Evolutionary conservation across 495 filamentous ascomycete species (phyloP).

Genomic region (Aspergillus haitiensis): DNA sequence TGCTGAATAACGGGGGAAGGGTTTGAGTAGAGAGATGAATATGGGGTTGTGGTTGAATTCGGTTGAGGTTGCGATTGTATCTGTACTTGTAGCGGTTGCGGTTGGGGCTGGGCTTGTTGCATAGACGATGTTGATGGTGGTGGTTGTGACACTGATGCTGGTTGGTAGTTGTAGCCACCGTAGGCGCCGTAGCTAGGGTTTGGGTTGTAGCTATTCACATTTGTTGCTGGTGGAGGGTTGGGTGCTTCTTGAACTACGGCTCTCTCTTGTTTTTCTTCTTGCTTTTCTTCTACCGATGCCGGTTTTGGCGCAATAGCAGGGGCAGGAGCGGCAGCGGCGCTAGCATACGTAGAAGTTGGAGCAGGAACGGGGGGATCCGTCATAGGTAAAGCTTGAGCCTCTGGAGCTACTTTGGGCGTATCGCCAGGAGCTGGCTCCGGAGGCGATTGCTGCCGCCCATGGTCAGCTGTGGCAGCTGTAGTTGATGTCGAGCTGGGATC

Average conservation of each 20-base stretch:
- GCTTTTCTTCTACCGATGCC: conserved; percentile 13
- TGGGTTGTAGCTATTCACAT: no score
- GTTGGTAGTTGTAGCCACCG: not conserved
- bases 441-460: not conserved
- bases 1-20: conserved; percentile 34
- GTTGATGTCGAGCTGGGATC: not conserved
- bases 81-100: conserved; percentile 26
- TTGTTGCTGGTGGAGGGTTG: no score
- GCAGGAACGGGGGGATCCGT: conserved; percentile 18
- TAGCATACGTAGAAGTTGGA: conserved; percentile 9
- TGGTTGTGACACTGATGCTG: no score
- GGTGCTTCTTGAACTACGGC: no score
- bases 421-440: not conserved
- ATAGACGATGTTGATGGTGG: no score
- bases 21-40: conserved; percentile 22
- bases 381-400: conserved; percentile 10
- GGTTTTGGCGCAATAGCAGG: conserved; percentile 22
- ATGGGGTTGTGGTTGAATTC: conserved; percentile 32
- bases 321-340: conserved; percentile 19
- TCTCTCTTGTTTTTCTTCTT: no score
- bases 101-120: conserved; percentile 5
- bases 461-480: conserved; percentile 5
- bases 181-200: conserved; percentile 27
- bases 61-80: conserved; percentile 20
- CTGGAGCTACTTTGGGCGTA: not conserved